These are phyloP conservation scores for Thecaphora frezii DNA, from an alignment of 1,284 basidiomycete species.

Conservation along the genomic window DNA sequence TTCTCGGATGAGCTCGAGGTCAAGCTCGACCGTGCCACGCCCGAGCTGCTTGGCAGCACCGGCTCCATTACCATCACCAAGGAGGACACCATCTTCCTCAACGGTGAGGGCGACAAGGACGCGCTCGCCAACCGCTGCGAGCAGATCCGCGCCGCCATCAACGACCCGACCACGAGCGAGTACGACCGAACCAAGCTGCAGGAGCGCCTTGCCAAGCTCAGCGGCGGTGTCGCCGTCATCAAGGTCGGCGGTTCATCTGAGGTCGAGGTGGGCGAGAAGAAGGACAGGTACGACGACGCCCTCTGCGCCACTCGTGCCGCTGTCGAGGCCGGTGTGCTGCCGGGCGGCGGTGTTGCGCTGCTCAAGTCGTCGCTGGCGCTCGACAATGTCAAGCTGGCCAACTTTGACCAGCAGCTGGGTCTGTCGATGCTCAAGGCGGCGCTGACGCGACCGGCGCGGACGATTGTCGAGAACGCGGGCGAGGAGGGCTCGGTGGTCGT, in stretches of 20 bases:
- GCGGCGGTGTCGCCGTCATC: constrained; percentile 96
- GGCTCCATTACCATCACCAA: constrained; percentile 94
- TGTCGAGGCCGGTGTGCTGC: constrained; percentile 93
- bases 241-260: constrained; percentile 91
- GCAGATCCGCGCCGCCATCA: constrained; percentile 84
- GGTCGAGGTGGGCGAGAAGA: constrained; percentile 98
- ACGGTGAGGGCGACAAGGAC: constrained; percentile 68
- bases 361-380: constrained; percentile 86
- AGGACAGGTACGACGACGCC: constrained; percentile 97
- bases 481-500: constrained; percentile 93
- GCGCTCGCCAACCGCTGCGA: constrained; percentile 68
- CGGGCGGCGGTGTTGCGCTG: constrained; percentile 85
- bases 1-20: constrained; percentile 98
- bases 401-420: constrained; percentile 98
- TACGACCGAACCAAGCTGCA: constrained; percentile 95
- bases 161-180: constrained; percentile 82
- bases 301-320: constrained; percentile 95
- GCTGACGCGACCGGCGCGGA: constrained; percentile 74
- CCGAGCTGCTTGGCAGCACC: constrained; percentile 86
- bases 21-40: constrained; percentile 88
- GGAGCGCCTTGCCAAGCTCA: constrained; percentile 93
- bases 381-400: constrained; percentile 74
- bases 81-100: constrained; percentile 95
- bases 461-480: constrained; percentile 90
- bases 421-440: constrained; percentile 90